phyloP scores from a whole-genome alignment of 139 green algal species.

The Micractinium conductrix region DNA sequence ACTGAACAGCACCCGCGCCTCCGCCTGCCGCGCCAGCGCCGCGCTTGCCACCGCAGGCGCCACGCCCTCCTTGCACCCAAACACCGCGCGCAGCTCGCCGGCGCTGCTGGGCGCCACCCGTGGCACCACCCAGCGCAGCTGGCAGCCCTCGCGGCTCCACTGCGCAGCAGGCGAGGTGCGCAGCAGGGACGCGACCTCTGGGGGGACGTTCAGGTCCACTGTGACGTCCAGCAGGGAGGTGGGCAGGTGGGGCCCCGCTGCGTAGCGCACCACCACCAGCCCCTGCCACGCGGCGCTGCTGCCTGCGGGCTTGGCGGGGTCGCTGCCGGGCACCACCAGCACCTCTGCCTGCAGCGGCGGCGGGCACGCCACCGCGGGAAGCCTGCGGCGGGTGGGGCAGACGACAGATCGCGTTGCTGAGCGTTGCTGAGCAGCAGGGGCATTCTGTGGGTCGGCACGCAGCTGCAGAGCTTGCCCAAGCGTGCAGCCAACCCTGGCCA shows the following conservation, averaged over 20 bases:
- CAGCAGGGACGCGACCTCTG: conserved; percentile 13
- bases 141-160: conserved; percentile 29
- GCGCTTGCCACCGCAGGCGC: neutral
- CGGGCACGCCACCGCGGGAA: conserved; percentile 37
- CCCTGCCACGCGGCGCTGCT: conserved; percentile 28
- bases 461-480: too few species aligned
- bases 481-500: too few species aligned
- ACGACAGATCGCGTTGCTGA: neutral
- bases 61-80: conserved; percentile 25
- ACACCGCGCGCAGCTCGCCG: conserved; percentile 32
- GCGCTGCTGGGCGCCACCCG: conserved; percentile 3
- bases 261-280: conserved; percentile 45
- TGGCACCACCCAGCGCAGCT: conserved; percentile 32
- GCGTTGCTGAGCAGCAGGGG: too few species aligned
- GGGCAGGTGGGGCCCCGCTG: conserved; percentile 18
- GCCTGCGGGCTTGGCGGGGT: neutral
- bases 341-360: conserved; percentile 39
- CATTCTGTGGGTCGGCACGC: too few species aligned
- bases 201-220: conserved; percentile 37
- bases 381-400: conserved; percentile 6
- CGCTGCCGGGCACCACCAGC: conserved; percentile 12
- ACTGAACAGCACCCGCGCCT: conserved; percentile 31
- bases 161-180: conserved; percentile 22
- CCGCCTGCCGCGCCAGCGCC: neutral
- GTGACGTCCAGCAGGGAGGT: conserved; percentile 35